Base-by-base conservation (phyloP, 2,329 filamentous ascomycete species). In the Blastomyces parvus region DNA sequence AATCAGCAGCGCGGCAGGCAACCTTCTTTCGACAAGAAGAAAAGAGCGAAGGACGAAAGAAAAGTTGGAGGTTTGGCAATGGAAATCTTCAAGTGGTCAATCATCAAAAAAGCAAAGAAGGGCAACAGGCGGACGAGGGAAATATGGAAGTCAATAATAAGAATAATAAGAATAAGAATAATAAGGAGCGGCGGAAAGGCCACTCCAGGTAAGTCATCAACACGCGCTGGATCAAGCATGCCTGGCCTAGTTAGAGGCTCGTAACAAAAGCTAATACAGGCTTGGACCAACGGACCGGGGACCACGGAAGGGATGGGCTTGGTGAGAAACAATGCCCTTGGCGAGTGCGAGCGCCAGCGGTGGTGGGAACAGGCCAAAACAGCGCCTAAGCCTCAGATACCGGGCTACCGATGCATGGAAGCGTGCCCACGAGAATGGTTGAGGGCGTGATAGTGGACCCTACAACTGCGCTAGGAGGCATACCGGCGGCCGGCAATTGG, bases 391-490 rank as follows among this genome's bases (percentile, higher is more conserved):
- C 60, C 57, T 46, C 44, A 59, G 50, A 60, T 61, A 60, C 64
- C 58, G 63, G 59, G 64, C 60, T 59, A 64, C 64, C 30, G 40
- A 50, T 40, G 27, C 38, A 59, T 56, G 64, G 52, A 63, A 55
- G 50, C 53, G 55, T 63, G 61, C 64, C 64, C 64, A 57, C 48
- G 59, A 64, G 62, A 66, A 61, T 64, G 64, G 64, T 66, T 59
- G 57, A 61, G 61, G 38, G 25, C 53, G 60, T 60, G 60, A 33
- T 40, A 48, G 62, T 64, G 64, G 62, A 61, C 58, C 60, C 25
- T 27, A 53, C 36, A 64, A 36, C 3, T 25, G 33, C 30, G 33
- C 25, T 53, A 52, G 60, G 58, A 57, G 60, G 61, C 19, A 17
- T 25, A 19, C 57, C 27, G 38, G 56, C n/a, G 19, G 50, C 60